Evolutionary conservation across 768 basidiomycete genomes (phyloP).

Genomic region (Ephemerocybe angulata): DNA sequence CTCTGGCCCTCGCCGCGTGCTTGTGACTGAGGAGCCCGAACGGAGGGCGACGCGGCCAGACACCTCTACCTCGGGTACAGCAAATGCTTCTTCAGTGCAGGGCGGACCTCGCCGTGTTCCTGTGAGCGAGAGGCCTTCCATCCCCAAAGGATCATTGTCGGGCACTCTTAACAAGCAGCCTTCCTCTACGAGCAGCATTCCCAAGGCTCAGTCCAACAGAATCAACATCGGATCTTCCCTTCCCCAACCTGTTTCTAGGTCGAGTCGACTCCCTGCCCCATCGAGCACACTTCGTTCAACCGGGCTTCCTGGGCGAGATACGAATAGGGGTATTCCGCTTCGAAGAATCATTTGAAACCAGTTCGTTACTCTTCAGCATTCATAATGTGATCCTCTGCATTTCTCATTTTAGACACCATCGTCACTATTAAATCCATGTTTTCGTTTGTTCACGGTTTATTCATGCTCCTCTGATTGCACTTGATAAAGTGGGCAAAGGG

Average conservation of each 20-base stretch:
- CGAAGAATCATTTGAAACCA: constrained; percentile 5
- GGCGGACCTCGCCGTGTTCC: constrained; percentile 37
- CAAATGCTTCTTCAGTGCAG: constrained; percentile 13
- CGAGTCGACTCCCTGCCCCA: constrained; percentile 11
- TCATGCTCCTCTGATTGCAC: background rate
- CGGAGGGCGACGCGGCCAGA: constrained; percentile 10
- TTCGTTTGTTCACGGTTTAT: background rate
- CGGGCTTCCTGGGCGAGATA: background rate
- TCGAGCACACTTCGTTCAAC: constrained; percentile 2
- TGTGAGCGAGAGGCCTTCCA: constrained; percentile 14
- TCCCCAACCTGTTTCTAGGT: constrained; percentile 2
- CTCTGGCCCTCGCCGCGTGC: constrained; percentile 27
- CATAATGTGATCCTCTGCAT: background rate
- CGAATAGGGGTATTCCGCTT: background rate
- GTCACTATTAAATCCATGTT: background rate
- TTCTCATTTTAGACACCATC: background rate
- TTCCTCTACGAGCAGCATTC: background rate
- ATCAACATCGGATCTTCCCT: constrained; percentile 3
- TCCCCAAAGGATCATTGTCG: background rate
- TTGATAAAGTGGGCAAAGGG: background rate
- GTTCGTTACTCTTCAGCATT: background rate
- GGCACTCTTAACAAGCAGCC: background rate
- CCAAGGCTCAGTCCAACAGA: background rate
- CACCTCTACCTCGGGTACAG: constrained; percentile 2
- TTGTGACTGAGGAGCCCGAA: constrained; percentile 26